phyloP scores from a whole-genome alignment of 140 eudicot genomes.

The Oenanthe javanica region DNA sequence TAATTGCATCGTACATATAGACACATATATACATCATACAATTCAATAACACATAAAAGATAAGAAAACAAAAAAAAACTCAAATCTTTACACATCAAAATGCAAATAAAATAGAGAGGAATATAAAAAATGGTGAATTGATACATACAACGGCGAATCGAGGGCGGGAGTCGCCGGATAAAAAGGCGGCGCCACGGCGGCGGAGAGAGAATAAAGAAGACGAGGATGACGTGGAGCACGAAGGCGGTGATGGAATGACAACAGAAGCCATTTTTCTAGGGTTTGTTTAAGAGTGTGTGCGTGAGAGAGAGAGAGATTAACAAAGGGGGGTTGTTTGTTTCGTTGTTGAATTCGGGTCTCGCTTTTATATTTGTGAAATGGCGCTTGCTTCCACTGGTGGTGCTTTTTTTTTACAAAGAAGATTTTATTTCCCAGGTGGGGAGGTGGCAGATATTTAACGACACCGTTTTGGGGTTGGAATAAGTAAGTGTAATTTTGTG shows the following conservation, averaged over 20 bases:
- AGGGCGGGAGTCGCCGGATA: conserved; percentile 8
- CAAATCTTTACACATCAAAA: background rate
- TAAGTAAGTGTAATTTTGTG: no score
- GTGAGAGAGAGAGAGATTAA: background rate
- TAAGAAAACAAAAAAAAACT: background rate
- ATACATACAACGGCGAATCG: conserved; percentile 40
- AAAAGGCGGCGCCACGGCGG: conserved; percentile 16
- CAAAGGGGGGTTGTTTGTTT: background rate
- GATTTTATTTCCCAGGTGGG: conserved; percentile 5
- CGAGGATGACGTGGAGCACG: conserved; percentile 21
- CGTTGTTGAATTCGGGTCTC: background rate
- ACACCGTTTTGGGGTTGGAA: background rate
- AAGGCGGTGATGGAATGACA: conserved; percentile 23
- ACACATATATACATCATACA: no score
- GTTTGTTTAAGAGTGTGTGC: background rate
- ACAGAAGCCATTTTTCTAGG: conserved; percentile 37
- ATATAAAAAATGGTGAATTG: background rate
- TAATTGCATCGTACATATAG: background rate
- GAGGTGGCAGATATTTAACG: background rate
- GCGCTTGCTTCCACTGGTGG: conserved; percentile 6
- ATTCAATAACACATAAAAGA: background rate
- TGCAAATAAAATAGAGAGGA: background rate
- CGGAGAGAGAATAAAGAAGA: conserved; percentile 19
- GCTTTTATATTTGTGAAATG: background rate
- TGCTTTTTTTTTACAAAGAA: background rate